A percentile compares a stretch with the other conserved stretches of the same genome.
These are phyloP conservation scores for Oryza meridionalis DNA, from an alignment of 176 grass and related monocot genomes.

Conservation along the genomic window DNA sequence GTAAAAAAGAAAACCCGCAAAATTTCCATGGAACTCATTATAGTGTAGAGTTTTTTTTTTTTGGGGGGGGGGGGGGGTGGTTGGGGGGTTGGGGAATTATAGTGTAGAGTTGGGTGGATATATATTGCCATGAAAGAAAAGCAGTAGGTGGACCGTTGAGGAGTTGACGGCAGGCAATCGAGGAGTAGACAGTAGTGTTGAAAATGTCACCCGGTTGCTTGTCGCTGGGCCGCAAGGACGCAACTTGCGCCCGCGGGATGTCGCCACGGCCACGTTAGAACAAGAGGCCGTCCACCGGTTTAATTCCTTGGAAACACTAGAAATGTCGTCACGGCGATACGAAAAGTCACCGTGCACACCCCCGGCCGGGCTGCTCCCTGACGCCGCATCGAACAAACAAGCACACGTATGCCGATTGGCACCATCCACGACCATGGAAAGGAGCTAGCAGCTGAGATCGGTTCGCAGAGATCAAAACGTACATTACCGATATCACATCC, in stretches of 20 bases:
- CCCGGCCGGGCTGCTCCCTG: not conserved
- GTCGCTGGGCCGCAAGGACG: not conserved
- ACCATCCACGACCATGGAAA: not conserved
- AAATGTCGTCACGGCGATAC: not conserved
- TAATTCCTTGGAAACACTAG: not conserved
- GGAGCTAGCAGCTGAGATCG: no score
- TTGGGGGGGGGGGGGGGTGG: no score
- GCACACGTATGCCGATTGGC: not conserved
- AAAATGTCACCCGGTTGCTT: not conserved
- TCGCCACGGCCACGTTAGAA: not conserved
- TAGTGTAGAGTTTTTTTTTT: not conserved
- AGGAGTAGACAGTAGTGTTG: not conserved
- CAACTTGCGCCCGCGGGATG: not conserved
- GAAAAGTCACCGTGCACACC: not conserved
- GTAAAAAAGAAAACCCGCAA: not conserved
- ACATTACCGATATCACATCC: not conserved
- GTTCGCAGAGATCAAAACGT: not conserved
- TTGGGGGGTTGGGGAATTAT: not conserved
- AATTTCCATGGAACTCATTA: not conserved
- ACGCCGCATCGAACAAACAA: not conserved
- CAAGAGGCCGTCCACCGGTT: conserved; percentile 3
- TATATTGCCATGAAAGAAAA: not conserved
- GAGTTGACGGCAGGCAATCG: not conserved
- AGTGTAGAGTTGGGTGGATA: not conserved
- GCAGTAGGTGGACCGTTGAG: not conserved